Percentiles rank a stretch among this genome's conserved stretches.
Evolutionary conservation across 306 rosid genomes (phyloP).

Genomic region (Ochetophila trinervis): DNA sequence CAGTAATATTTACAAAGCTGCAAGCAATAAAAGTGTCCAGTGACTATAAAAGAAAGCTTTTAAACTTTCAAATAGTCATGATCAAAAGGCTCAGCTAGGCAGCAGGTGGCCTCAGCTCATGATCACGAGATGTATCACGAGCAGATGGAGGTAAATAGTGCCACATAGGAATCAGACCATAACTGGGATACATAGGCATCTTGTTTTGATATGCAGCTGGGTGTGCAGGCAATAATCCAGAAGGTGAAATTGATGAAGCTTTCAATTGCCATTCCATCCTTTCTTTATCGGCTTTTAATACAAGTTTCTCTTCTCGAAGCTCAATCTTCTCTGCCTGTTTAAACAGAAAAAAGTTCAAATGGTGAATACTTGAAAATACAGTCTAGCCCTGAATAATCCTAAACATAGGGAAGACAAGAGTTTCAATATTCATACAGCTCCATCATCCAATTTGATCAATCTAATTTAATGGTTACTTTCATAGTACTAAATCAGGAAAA

Average conservation of each 20-base stretch:
- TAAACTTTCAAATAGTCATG: slow-evolving; percentile 9
- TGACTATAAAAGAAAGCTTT: slow-evolving; percentile 22
- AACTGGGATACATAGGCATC: slow-evolving; percentile 81
- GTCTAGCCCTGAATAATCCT: neutral
- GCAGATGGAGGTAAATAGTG: slow-evolving; percentile 67
- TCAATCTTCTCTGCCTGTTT: slow-evolving; percentile 84
- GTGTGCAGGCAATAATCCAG: slow-evolving; percentile 67
- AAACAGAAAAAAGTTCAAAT: neutral
- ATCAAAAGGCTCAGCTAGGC: slow-evolving; percentile 41
- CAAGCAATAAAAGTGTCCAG: slow-evolving; percentile 14
- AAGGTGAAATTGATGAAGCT: slow-evolving; percentile 45
- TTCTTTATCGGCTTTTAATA: slow-evolving; percentile 71
- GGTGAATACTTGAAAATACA: neutral
- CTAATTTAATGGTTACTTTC: neutral
- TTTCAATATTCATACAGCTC: neutral
- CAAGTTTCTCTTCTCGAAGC: slow-evolving; percentile 76
- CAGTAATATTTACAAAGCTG: slow-evolving; percentile 5
- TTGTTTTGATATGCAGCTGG: slow-evolving; percentile 72
- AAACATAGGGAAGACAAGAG: no score
- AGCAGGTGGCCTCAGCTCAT: slow-evolving; percentile 97
- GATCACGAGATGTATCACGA: slow-evolving; percentile 83
- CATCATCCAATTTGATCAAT: no score
- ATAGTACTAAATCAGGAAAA: neutral
- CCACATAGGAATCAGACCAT: slow-evolving; percentile 85
- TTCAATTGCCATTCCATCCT: slow-evolving; percentile 73